Percentiles rank a stretch among this genome's conserved stretches.
These are phyloP conservation scores for Singerocomus inundabilis DNA, from an alignment of 1,284 basidiomycete species.

Conservation along the genomic window DNA sequence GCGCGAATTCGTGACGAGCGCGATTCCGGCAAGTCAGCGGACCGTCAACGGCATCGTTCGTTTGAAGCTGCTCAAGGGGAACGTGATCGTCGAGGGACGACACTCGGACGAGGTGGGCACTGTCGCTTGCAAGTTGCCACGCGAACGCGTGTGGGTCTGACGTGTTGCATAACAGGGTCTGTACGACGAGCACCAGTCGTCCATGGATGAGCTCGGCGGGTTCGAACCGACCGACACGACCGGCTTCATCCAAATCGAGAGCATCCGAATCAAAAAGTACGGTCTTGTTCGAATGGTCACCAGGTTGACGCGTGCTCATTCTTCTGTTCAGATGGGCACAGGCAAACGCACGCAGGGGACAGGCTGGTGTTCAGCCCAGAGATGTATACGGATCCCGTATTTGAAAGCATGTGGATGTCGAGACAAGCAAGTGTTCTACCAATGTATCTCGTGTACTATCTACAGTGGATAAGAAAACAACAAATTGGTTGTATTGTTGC, in stretches of 20 bases:
- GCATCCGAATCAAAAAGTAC: conserved; percentile 94
- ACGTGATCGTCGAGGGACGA: conserved; percentile 91
- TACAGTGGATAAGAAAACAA: not conserved
- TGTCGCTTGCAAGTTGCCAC: not conserved
- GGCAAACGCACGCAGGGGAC: conserved; percentile 80
- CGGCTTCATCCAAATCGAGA: conserved; percentile 94
- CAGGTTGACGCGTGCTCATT: not conserved
- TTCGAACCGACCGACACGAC: conserved; percentile 92
- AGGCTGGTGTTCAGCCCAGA: conserved; percentile 70
- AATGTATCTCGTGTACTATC: conserved; percentile 7
- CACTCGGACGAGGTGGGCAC: conserved; percentile 74
- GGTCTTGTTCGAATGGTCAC: conserved; percentile 26
- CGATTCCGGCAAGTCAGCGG: conserved; percentile 90
- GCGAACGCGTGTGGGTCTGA: not conserved
- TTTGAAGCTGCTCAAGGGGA: conserved; percentile 95
- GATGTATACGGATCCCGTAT: conserved; percentile 28
- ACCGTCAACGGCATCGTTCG: conserved; percentile 95
- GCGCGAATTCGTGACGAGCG: conserved; percentile 89
- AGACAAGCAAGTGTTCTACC: not conserved
- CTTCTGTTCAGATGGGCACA: conserved; percentile 67
- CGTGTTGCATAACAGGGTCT: conserved; percentile 57
- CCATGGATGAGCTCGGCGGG: conserved; percentile 98
- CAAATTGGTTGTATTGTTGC: not conserved
- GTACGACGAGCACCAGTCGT: conserved; percentile 96
- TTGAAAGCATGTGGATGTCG: conserved; percentile 9